phyloP scores from a whole-genome alignment of 176 grass and related monocot genomes.

The Canna indica region DNA sequence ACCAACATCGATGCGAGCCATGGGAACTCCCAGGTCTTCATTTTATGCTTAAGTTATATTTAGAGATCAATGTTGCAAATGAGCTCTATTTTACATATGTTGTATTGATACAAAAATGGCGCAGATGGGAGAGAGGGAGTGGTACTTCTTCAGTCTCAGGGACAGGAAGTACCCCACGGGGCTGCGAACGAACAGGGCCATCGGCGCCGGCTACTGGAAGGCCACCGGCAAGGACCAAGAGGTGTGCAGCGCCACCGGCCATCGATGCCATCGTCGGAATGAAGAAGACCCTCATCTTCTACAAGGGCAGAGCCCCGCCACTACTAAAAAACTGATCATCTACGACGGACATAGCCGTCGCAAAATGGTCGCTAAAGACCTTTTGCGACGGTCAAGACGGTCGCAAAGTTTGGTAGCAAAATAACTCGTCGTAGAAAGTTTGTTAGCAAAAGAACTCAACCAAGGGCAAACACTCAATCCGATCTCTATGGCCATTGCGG shows the following conservation, averaged over 20 bases:
- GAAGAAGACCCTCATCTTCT: slow-evolving; percentile 99
- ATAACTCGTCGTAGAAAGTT: too few relatives aligned
- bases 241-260: slow-evolving; percentile 50
- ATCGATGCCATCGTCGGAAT: slow-evolving; percentile 57
- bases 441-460: too few relatives aligned
- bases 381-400: too few relatives aligned
- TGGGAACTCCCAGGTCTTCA: slow-evolving; percentile 62
- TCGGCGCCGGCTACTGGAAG: slow-evolving; percentile 99
- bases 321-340: too few relatives aligned
- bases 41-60: background rate
- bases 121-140: slow-evolving; percentile 86
- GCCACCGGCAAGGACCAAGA: slow-evolving; percentile 91
- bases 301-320: slow-evolving; percentile 77
- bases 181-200: slow-evolving; percentile 84
- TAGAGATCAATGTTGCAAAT: too few relatives aligned
- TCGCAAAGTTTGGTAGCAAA: too few relatives aligned
- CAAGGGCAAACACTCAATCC: too few relatives aligned
- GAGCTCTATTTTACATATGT: too few relatives aligned
- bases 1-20: slow-evolving; percentile 86
- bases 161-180: slow-evolving; percentile 96
- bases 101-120: slow-evolving; percentile 29
- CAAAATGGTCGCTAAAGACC: too few relatives aligned
- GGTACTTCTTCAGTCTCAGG: slow-evolving; percentile 96
- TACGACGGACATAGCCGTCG: too few relatives aligned
- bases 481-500: too few relatives aligned